A percentile compares a stretch with the other conserved stretches of the same genome.
Evolutionary conservation across 768 basidiomycete genomes (phyloP).

Genomic region (Termitomyces sp.): DNA sequence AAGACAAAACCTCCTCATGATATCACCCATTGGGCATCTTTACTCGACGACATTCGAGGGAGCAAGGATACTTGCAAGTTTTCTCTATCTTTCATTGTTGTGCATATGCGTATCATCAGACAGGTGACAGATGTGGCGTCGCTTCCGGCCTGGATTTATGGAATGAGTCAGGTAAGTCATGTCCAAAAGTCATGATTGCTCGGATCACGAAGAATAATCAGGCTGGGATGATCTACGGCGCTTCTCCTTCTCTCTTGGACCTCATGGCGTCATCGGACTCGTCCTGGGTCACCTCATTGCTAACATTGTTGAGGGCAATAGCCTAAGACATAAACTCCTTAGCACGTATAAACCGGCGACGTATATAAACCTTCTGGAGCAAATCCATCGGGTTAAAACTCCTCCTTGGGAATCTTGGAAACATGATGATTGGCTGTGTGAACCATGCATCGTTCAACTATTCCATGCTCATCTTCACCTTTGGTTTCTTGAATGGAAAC

Average conservation of each 20-base stretch:
- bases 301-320: neutral
- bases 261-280: neutral
- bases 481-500: constrained; percentile 20
- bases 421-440: constrained; percentile 26
- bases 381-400: constrained; percentile 12
- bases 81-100: neutral
- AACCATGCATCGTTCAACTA: constrained; percentile 20
- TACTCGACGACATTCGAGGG: constrained; percentile 10
- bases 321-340: neutral
- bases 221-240: constrained; percentile 16
- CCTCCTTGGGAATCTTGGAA: constrained; percentile 18
- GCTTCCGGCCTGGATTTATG: constrained; percentile 12
- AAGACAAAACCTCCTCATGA: constrained; percentile 14
- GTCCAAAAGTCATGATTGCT: neutral
- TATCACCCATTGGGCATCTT: constrained; percentile 14
- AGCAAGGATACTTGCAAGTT: constrained; percentile 14
- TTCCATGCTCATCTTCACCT: constrained; percentile 20
- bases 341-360: neutral
- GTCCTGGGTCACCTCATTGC: neutral
- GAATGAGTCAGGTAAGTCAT: constrained; percentile 14
- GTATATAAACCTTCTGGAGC: neutral
- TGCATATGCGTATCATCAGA: neutral
- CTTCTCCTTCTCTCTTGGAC: neutral
- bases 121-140: constrained; percentile 14
- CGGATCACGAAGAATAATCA: neutral